Evolutionary conservation across 1,284 basidiomycete genomes (phyloP), one percentile per base, ranked within the genome.

Genomic region (Malassezia japonica): DNA sequence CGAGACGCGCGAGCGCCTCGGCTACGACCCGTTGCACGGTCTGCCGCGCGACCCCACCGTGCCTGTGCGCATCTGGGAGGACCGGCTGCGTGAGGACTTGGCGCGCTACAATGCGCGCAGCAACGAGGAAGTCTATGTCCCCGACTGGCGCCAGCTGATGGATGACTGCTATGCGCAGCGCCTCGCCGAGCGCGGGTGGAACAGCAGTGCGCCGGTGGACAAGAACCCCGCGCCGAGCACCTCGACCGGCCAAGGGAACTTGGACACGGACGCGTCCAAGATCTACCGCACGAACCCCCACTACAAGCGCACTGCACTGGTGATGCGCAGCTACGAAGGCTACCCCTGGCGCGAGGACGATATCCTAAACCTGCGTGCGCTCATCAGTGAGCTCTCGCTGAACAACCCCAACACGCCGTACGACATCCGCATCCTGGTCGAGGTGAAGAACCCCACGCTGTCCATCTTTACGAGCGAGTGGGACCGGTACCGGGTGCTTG

Each of bases 331-430:
- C 20, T 72, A 72, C 52, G 62, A 72, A 39, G 70, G 70, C 21
- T 72, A 70, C 42, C 64, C 63, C 6, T 72, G 70, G 70, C 63
- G 68, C 29, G 70, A 72, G 57, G 70, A 72, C 49, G 68, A 71
- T 55, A 67, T 72, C 18, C 61, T 72, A 55, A 72, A 72, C 54
- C 50, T 72, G 63, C 66, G 70, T 28, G 70, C 70, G 12, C 50
- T 72, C 9, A 72, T 72, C 57, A 63, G 65, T 48, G 70, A 72
- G 56, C 52, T 72, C 3, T 70, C 68, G 48, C 61, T 72, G 50
- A 71, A 72, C 63, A 71, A 72, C 48, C 70, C 70, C 24, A 59
- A 64, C 55, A 70, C 65, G 46, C 70, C 68, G 3, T 72, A 70
- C 50, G 68, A 71, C 49, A 59, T 72, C 6, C 68, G 68, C 29